Evolutionary conservation across 2,329 filamentous ascomycete species (phyloP).

Genomic region (Pseudogymnoascus sp.): DNA sequence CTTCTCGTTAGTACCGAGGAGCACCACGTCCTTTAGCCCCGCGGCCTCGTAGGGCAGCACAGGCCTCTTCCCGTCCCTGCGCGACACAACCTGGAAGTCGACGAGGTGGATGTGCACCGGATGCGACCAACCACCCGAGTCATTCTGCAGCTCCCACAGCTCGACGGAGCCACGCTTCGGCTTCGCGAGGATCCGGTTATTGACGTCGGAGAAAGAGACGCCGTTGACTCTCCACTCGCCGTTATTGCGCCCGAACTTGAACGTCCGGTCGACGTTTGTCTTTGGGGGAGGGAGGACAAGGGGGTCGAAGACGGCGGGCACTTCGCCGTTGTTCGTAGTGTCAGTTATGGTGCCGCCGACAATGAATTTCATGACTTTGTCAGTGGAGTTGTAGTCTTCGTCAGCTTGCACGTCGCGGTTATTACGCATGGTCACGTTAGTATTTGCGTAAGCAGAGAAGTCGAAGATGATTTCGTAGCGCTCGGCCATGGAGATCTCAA

Average conservation of each 20-base stretch:
- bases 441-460: constrained; percentile 41
- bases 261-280: neutral
- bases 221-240: constrained; percentile 47
- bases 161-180: constrained; percentile 41
- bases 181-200: constrained; percentile 42
- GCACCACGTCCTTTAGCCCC: constrained; percentile 52
- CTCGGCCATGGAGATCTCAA: constrained; percentile 48
- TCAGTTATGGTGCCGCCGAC: constrained; percentile 29
- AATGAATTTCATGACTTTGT: constrained; percentile 46
- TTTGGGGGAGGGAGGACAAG: neutral
- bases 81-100: constrained; percentile 47
- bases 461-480: constrained; percentile 52
- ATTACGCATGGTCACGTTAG: constrained; percentile 42
- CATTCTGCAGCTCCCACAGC: constrained; percentile 45
- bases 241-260: constrained; percentile 18
- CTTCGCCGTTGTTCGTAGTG: neutral
- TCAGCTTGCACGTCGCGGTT: constrained; percentile 37
- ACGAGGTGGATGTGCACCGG: constrained; percentile 50
- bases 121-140: constrained; percentile 43
- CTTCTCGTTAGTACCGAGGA: constrained; percentile 43
- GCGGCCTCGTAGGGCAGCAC: constrained; percentile 47
- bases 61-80: constrained; percentile 36
- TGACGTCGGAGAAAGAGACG: constrained; percentile 39
- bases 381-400: constrained; percentile 43
- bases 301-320: neutral